Base-by-base conservation (phyloP, 768 basidiomycete species). In the Jaapia argillacea region DNA sequence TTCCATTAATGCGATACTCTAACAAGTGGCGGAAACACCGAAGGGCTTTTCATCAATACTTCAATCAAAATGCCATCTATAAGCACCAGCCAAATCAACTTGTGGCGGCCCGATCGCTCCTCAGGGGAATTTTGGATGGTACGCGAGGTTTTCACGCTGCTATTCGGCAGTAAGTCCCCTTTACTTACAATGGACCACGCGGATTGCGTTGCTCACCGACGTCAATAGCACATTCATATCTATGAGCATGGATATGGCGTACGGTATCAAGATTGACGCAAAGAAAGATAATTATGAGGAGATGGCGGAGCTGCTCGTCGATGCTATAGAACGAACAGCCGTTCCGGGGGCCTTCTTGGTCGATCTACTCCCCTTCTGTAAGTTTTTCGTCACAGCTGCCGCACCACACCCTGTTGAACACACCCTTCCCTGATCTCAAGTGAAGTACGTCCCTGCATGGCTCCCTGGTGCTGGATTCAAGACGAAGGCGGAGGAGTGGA, bases 241-340 rank as follows among this genome's bases (percentile, higher is more conserved):
- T 4, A 74, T 76, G 41, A 75, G 75, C 42, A 33, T 33, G 31
- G 16, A 33, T 10, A 33, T 33, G 31, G 31, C 31, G 31, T 33
- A 33, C 16, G 31, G 31, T 16, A 16, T 33, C 31, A 33, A 33
- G 31, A 16, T 16, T 10, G 31, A 33, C 31, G n/a, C n/a, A n/a
- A n/a, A n/a, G n/a, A n/a, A n/a, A n/a, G 31, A 33, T 33, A 10
- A 10, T 33, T 33, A 33, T 16, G 31, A 10, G 10, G 10, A 33
- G 10, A 33, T 33, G 31, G 31, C 16, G 10, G 31, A 33, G 16
- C 31, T 10, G 10, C 10, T 16, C 16, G 31, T 33, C 31, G 31
- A 33, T 33, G 31, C 10, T 33, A 10, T 33, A 10, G 16, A 10
- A 16, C 31, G 16, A 33, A 33, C 31, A 10, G 10, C 16, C 16